Conservation (phyloP, 139 green algal genomes). For the Coelastrella sp. region DNA sequence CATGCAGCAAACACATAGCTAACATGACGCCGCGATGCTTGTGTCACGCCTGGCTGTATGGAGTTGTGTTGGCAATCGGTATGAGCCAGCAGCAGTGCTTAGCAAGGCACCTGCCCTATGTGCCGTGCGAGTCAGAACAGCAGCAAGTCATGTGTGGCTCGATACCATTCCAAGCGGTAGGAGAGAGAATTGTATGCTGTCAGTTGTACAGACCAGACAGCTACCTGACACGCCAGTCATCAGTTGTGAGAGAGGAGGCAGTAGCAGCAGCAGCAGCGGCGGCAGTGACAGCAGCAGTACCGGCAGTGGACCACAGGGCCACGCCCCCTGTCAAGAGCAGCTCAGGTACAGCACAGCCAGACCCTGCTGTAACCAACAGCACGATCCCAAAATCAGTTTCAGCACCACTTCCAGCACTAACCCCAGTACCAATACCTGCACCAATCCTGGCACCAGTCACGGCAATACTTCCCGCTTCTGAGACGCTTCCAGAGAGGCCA, state of each 20-base stretch:
- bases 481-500: not conserved
- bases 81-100: not conserved
- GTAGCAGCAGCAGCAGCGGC: not conserved
- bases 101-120: not conserved
- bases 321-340: not conserved
- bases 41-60: too few relatives aligned
- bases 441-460: not conserved
- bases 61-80: too few relatives aligned
- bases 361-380: not conserved
- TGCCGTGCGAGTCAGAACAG: conserved; percentile 3
- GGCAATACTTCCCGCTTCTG: too few relatives aligned
- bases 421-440: not conserved
- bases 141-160: not conserved
- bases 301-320: not conserved
- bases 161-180: not conserved
- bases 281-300: not conserved
- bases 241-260: not conserved
- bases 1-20: too few relatives aligned
- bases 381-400: not conserved
- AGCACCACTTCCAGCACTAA: not conserved
- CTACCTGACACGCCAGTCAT: not conserved
- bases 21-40: too few relatives aligned
- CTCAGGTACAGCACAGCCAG: not conserved
- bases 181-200: not conserved
- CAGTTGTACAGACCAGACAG: not conserved